Evolutionary conservation across 768 basidiomycete species (phyloP).

Genomic region (Suillus lakei): DNA sequence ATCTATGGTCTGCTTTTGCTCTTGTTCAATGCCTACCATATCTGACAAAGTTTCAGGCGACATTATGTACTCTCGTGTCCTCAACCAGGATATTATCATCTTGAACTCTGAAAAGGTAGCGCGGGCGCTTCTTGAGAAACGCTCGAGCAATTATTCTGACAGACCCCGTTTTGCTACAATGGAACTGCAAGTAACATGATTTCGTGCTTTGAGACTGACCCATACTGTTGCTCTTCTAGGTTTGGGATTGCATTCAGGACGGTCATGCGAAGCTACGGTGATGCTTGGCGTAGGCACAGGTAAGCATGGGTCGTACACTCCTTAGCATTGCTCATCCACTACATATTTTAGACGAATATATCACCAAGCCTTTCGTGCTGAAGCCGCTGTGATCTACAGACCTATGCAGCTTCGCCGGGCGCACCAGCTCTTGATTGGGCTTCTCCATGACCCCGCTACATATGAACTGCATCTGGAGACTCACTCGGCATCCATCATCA

Average conservation of each 20-base stretch:
- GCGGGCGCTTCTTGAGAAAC: constrained; percentile 47
- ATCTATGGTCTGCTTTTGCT: constrained; percentile 23
- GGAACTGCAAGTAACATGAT: constrained; percentile 36
- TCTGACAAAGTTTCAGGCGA: constrained; percentile 36
- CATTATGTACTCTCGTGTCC: constrained; percentile 43
- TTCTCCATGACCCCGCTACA: constrained; percentile 34
- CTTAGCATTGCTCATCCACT: constrained; percentile 44
- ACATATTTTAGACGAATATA: constrained; percentile 27
- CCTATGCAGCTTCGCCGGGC: constrained; percentile 34
- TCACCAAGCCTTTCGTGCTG: constrained; percentile 24
- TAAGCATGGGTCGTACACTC: constrained; percentile 28
- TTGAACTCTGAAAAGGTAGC: constrained; percentile 45
- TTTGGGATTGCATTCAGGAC: constrained; percentile 44
- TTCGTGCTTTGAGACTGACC: neutral
- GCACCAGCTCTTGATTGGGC: constrained; percentile 36
- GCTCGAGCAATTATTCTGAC: constrained; percentile 47
- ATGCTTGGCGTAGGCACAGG: constrained; percentile 36
- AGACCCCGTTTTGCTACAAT: constrained; percentile 41
- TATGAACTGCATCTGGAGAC: constrained; percentile 33
- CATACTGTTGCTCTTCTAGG: constrained; percentile 28
- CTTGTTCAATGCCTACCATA: neutral
- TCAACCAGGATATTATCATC: constrained; percentile 48
- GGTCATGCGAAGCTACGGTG: constrained; percentile 40
- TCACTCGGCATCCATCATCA: constrained; percentile 38
- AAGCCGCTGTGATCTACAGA: constrained; percentile 13